Percentiles rank a stretch among this genome's conserved stretches.
These are phyloP conservation scores for Juncus inflexus DNA, from an alignment of 176 grass and related monocot species.

Conservation along the genomic window DNA sequence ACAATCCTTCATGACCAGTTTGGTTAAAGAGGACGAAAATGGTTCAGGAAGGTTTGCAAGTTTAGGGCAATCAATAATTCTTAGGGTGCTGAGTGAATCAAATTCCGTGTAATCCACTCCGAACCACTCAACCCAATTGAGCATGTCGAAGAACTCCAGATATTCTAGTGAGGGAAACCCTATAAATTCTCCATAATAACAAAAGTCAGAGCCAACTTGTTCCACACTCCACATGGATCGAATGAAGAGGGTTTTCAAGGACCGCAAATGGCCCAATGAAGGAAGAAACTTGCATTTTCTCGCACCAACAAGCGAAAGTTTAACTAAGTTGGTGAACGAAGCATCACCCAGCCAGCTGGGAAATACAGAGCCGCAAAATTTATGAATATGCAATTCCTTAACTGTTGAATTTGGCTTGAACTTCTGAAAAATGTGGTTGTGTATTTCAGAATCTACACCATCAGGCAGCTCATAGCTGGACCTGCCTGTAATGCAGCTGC, in stretches of 20 bases:
- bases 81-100: slow-evolving; percentile 26
- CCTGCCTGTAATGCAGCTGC: too few species aligned
- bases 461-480: background rate
- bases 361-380: slow-evolving; percentile 32
- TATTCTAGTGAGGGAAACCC: slow-evolving; percentile 32
- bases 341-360: slow-evolving; percentile 38
- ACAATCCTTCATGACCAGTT: slow-evolving; percentile 19
- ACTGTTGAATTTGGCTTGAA: slow-evolving; percentile 33
- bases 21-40: slow-evolving; percentile 20
- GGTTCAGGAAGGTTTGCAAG: slow-evolving; percentile 22
- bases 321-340: slow-evolving; percentile 26
- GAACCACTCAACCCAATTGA: slow-evolving; percentile 35
- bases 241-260: slow-evolving; percentile 15
- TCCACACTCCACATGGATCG: slow-evolving; percentile 8
- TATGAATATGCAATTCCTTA: slow-evolving; percentile 21
- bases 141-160: slow-evolving; percentile 30
- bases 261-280: slow-evolving; percentile 30
- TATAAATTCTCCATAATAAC: background rate
- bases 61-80: slow-evolving; percentile 21
- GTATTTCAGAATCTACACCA: background rate
- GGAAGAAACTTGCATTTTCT: slow-evolving; percentile 28
- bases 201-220: slow-evolving; percentile 36
- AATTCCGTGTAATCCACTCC: slow-evolving; percentile 22
- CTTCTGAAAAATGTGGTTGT: slow-evolving; percentile 30
- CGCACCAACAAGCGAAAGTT: slow-evolving; percentile 24